Conservation (phyloP, 148 eudicot genomes). For the Rhododendron griersonianum region DNA sequence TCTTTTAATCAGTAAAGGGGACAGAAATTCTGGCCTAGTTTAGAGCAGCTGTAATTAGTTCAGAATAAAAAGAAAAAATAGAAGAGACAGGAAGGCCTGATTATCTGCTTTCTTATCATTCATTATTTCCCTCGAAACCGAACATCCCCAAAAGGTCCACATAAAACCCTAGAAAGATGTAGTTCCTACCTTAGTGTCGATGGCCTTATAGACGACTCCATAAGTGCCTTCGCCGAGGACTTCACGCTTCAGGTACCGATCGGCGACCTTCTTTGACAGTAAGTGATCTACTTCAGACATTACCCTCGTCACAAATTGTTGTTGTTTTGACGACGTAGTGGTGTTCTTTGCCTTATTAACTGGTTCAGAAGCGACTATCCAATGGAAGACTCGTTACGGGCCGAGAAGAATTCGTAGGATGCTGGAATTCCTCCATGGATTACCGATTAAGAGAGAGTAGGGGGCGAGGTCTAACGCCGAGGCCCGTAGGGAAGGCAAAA, state of each 20-base stretch:
- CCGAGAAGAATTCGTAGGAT: neutral
- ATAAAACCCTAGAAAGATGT: slow-evolving; percentile 1
- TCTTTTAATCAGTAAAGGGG: neutral
- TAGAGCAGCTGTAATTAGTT: neutral
- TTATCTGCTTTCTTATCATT: neutral
- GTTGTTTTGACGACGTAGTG: neutral
- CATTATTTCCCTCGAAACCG: neutral
- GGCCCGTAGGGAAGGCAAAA: neutral
- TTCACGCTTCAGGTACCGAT: slow-evolving; percentile 88
- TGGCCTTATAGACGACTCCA: slow-evolving; percentile 93
- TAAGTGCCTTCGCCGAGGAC: slow-evolving; percentile 94
- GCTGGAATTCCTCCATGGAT: neutral
- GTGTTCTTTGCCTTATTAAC: neutral
- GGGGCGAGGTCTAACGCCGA: neutral
- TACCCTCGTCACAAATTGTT: neutral
- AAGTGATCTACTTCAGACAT: slow-evolving; percentile 41
- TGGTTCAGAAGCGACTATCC: neutral
- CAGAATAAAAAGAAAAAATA: neutral
- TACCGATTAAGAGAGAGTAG: neutral
- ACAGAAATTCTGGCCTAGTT: neutral
- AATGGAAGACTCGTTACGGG: neutral
- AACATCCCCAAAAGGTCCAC: neutral
- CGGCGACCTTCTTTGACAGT: slow-evolving; percentile 65
- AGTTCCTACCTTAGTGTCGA: slow-evolving; percentile 70
- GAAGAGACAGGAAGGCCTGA: neutral